A percentile compares a stretch with the other conserved stretches of the same genome.
Conservation (phyloP, 768 basidiomycete genomes). For the Lentinula edodes region DNA sequence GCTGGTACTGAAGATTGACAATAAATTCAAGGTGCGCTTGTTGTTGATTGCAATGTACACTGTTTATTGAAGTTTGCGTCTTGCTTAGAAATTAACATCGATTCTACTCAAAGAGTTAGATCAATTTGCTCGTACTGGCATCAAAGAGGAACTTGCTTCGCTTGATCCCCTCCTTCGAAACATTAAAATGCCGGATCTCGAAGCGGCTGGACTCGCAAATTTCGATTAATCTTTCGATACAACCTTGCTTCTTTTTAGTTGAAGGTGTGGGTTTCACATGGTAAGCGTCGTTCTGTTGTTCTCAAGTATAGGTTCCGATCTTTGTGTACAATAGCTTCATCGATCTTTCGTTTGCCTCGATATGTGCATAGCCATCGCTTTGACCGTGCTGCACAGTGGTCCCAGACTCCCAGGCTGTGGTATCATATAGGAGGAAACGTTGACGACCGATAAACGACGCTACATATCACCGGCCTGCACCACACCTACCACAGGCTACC, state of each 20-base stretch:
- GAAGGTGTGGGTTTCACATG: not conserved
- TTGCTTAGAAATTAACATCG: slow-evolving; percentile 76
- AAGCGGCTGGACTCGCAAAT: slow-evolving; percentile 11
- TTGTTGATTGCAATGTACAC: not conserved
- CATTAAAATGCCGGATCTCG: slow-evolving; percentile 29
- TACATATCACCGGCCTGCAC: too few species aligned
- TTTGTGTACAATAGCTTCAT: not conserved
- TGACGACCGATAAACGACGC: too few species aligned
- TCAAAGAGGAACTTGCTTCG: slow-evolving; percentile 78
- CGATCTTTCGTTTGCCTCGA: not conserved
- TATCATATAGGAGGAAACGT: too few species aligned
- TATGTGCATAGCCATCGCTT: not conserved
- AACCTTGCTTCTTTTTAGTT: not conserved
- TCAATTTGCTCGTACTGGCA: slow-evolving; percentile 70
- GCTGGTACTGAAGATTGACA: slow-evolving; percentile 73
- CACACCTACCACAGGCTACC: not conserved
- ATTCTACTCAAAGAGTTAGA: slow-evolving; percentile 81
- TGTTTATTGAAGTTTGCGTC: not conserved
- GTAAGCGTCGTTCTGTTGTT: not conserved
- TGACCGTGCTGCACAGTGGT: not conserved
- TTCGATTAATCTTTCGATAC: not conserved
- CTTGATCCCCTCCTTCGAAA: slow-evolving; percentile 75
- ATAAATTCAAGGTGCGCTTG: slow-evolving; percentile 66
- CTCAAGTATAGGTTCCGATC: not conserved
- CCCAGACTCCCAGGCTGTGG: not conserved